Conservation (phyloP, 768 basidiomycete genomes). For the Leccinum ochraceum region DNA sequence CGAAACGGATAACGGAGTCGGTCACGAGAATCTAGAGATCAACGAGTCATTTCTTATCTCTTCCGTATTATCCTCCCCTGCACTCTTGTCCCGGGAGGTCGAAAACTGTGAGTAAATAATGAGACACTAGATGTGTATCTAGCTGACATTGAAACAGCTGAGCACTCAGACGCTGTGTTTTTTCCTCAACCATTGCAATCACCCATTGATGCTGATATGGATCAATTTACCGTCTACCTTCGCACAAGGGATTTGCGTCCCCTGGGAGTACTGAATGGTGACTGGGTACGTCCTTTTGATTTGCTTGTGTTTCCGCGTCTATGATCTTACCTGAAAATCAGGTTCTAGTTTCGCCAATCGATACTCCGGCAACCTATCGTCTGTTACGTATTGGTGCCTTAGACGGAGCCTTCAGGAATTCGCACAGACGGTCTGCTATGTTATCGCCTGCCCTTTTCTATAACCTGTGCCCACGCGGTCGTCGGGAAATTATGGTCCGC, state of each 20-base stretch:
- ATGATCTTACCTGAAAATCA: slow-evolving; percentile 28
- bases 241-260: slow-evolving; percentile 62
- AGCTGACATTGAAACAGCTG: neutral
- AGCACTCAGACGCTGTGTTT: slow-evolving; percentile 23
- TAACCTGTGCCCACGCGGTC: slow-evolving; percentile 44
- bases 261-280: slow-evolving; percentile 68
- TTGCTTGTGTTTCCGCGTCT: neutral
- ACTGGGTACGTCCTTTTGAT: slow-evolving; percentile 60
- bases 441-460: slow-evolving; percentile 52
- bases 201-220: slow-evolving; percentile 38
- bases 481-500: slow-evolving; percentile 39
- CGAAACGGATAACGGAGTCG: slow-evolving; percentile 12
- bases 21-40: slow-evolving; percentile 60
- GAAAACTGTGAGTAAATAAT: slow-evolving; percentile 9
- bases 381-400: slow-evolving; percentile 59
- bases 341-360: slow-evolving; percentile 50
- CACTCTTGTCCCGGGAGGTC: slow-evolving; percentile 10
- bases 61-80: slow-evolving; percentile 38
- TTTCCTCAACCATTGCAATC: slow-evolving; percentile 33
- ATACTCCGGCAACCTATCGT: slow-evolving; percentile 40
- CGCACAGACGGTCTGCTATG: slow-evolving; percentile 37
- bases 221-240: slow-evolving; percentile 61
- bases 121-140: neutral
- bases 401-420: slow-evolving; percentile 41
- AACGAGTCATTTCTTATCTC: slow-evolving; percentile 69